Base-by-base conservation (phyloP, 2,329 filamentous ascomycete genomes). In the Thelonectria blattea region DNA sequence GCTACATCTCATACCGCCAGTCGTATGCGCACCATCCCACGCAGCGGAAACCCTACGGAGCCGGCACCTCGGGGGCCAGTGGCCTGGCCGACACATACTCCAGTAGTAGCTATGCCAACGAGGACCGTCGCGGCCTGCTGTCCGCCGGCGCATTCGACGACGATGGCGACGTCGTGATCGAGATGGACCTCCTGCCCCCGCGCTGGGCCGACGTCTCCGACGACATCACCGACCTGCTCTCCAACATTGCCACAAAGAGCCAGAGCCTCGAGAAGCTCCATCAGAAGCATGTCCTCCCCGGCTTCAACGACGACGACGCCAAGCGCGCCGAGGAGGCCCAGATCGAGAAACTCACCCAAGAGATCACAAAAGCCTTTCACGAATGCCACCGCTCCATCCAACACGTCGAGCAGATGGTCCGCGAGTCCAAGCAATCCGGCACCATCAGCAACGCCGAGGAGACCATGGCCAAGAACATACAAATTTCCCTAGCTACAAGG, bases 1-100 rank as follows among this genome's bases (percentile, higher is more conserved):
- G 94, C 76, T 99, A 96, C 78, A 95, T 99, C 76, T 98, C 95
- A 78, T 99, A 98, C 84, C 93, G 95, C 73, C 95, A 99, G 81
- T 98, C 94, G 72, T 98, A 97, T 79, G 88, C 93, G 71, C 95
- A 98, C 78, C 93, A 97, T 76, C 95, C 95, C 55, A 86, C 88
- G 62, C 93, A 96, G 80, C 92, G 93, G 79, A 87, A 88, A 68
- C 89, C 89, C 71, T 91, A 90, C 80, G 80, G 83, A 61, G 77
- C 75, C 52, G 72, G 75, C 62, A 68, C 72, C 20, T 79, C 85
- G 58, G 79, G 81, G 69, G 78, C 85, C 58, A 77, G 82, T 69
- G 85, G 83, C 77, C 87, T 87, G 74, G 81, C 82, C 64, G 86
- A 89, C 66, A 75, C 79, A 63, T 85, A 85, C 70, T 81, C 85